Evolutionary conservation across 495 filamentous ascomycete species (phyloP), one percentile per base, ranked within the genome.

Genomic region (Pyrenula massariospora): DNA sequence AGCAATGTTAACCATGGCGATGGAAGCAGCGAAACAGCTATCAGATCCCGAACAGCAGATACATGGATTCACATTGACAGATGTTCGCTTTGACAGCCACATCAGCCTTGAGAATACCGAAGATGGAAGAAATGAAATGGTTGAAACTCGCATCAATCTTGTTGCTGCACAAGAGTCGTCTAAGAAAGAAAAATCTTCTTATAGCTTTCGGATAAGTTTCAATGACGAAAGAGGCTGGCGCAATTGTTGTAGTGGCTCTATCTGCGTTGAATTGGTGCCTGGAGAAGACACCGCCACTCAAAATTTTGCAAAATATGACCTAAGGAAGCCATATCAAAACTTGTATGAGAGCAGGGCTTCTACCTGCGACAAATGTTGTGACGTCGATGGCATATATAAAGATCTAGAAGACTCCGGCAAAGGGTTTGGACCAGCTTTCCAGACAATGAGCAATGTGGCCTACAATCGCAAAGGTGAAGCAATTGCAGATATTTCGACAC

Each of bases 1-100:
- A 2, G 69, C 66, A n/a, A 70, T 71, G 62, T 12, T 71, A 2
- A 52, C 61, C 24, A 68, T 68, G 60, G 65, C 62, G 3, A 42
- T 71, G 12, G 66, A 71, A 57, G 69, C 58, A 1, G 65, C 63
- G 12, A 58, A 59, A 15, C 65, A 68, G 56, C 59, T 60, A 1
- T 74, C 77, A 12, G 48, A 20, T 24, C 22, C 19, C 20, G 8
- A 8, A 5, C n/a, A 10, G 5, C 24, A 15, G 0, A 56, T 71
- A 3, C 54, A 53, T 1, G 70, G 66, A 0, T 73, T 65, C 42
- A 51, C 60, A 20, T 25, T 73, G 20, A 70, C 68, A 58, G 59
- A 68, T 20, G 66, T 66, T 0, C 22, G 58, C 1, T 71, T 76
- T 55, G 24, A 67, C 25, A 65, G 49, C 51, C 67, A 70, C 10